A percentile compares a stretch with the other conserved stretches of the same genome.
These are phyloP conservation scores for Podospora anserina DNA, from an alignment of 495 filamentous ascomycete genomes.

Conservation along the genomic window DNA sequence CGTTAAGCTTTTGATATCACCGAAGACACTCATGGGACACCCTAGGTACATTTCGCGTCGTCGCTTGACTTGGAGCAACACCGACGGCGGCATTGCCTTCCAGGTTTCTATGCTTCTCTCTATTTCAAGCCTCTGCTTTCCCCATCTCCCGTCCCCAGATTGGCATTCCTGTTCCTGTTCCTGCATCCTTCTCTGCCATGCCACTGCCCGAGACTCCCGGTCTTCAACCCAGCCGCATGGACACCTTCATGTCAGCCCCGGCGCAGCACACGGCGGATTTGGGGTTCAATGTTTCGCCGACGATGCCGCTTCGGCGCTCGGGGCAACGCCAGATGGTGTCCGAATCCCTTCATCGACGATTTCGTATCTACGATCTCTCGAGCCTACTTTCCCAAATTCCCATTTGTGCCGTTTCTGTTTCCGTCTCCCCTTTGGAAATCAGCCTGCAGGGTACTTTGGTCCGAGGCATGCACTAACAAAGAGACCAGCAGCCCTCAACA, in stretches of 20 bases:
- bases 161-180: constrained; percentile 4
- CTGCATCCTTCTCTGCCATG: constrained; percentile 3
- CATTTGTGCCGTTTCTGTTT: not conserved
- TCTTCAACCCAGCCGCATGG: not conserved
- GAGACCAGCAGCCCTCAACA: constrained; percentile 26
- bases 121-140: not conserved
- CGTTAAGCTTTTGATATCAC: constrained; percentile 18
- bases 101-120: too few species aligned
- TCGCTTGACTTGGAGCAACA: not conserved
- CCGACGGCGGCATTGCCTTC: not conserved
- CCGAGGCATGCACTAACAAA: constrained; percentile 18
- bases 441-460: constrained; percentile 8
- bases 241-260: not conserved
- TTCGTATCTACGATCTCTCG: not conserved
- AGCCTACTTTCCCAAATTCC: not conserved
- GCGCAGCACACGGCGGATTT: constrained; percentile 1
- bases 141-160: too few species aligned
- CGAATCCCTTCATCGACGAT: constrained; percentile 2
- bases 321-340: constrained; percentile 20
- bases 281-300: not conserved
- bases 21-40: not conserved
- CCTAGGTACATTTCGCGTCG: not conserved
- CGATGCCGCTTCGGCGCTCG: constrained; percentile 18
- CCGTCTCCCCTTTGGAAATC: not conserved
- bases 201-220: not conserved